Base-by-base conservation (phyloP, 1,139 yeast species). In the Saccharomycopsis phalli region DNA sequence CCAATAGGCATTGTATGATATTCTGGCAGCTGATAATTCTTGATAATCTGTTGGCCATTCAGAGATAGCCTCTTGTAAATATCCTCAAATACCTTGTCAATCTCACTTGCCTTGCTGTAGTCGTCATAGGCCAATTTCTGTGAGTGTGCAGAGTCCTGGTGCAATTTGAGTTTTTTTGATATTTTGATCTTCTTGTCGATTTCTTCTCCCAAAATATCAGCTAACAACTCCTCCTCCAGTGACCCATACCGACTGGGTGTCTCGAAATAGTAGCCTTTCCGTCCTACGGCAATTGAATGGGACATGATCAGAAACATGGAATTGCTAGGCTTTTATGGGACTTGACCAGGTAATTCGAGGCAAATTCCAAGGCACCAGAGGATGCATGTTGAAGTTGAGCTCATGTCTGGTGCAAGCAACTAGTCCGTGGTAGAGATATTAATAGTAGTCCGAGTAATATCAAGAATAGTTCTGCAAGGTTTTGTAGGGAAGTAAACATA, bases 141-240 rank as follows among this genome's bases (percentile, higher is more conserved):
- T 10, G 23, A n/a, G 14, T 11, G 20, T n/a, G 13, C 16, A 16
- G 25, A 18, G 3, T 35, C 34, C 11, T n/a, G 16, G 5, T 27
- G 19, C n/a, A 8, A 17, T n/a, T 26, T 37, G n/a, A 44, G 31
- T 22, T 41, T 40, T 16, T 34, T 37, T n/a, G 45, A 37, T 6
- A 44, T n/a, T 17, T 42, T 37, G 10, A 44, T 22, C 20, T 44
- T 44, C 20, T 38, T 39, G 16, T 37, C 45, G 22, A 41, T 33
- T 22, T 37, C 41, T 8, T 44, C 47, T 8, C 47, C 47, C 11
- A 44, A 16, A 22, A 44, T 41, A 14, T 44, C 45, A 5, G 45
- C 29, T 14, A 41, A 30, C 11, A 44, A 22, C 7, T 33, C 40
- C n/a, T 44, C 40, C 26, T 37, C 31, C 25, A 37, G 39, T 8